A percentile compares a stretch with the other conserved stretches of the same genome.
Evolutionary conservation across 2,329 filamentous ascomycete genomes (phyloP).

Genomic region (Tympanopsis confertula): DNA sequence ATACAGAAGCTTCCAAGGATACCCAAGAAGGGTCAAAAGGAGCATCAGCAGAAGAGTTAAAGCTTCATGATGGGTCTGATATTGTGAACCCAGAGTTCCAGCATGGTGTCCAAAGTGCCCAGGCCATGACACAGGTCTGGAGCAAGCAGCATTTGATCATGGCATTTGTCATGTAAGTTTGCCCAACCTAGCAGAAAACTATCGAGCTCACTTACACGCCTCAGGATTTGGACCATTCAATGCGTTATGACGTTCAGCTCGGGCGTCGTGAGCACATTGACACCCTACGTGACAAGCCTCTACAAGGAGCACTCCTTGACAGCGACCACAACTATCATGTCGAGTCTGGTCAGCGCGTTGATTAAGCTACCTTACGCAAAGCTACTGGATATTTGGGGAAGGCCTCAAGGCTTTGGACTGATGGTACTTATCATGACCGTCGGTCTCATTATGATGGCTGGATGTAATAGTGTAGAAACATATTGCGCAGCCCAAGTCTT

Average conservation of each 20-base stretch:
- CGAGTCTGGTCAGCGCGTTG: conserved; percentile 17
- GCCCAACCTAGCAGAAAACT: background rate
- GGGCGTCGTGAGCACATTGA: conserved; percentile 23
- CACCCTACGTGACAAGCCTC: conserved; percentile 18
- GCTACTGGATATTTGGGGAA: conserved; percentile 23
- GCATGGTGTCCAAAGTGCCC: background rate
- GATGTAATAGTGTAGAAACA: conserved; percentile 34
- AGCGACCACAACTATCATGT: conserved; percentile 30
- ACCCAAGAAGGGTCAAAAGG: too few relatives aligned
- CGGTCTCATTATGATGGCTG: conserved; percentile 42
- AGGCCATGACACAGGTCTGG: background rate
- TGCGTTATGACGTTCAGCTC: conserved; percentile 32
- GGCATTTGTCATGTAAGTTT: background rate
- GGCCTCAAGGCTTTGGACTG: conserved; percentile 20
- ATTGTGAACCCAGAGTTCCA: too few relatives aligned
- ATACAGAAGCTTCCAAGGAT: too few relatives aligned
- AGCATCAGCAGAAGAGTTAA: too few relatives aligned
- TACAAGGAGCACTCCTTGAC: conserved; percentile 34
- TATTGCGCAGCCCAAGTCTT: conserved; percentile 17
- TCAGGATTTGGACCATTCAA: conserved; percentile 29
- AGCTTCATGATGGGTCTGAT: too few relatives aligned
- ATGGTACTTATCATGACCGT: conserved; percentile 21
- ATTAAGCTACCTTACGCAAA: conserved; percentile 21
- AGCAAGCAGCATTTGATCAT: background rate
- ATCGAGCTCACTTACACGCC: background rate